Evolutionary conservation across 768 basidiomycete species (phyloP), one percentile per base, ranked within the genome.

Genomic region (Suillus weaverae): DNA sequence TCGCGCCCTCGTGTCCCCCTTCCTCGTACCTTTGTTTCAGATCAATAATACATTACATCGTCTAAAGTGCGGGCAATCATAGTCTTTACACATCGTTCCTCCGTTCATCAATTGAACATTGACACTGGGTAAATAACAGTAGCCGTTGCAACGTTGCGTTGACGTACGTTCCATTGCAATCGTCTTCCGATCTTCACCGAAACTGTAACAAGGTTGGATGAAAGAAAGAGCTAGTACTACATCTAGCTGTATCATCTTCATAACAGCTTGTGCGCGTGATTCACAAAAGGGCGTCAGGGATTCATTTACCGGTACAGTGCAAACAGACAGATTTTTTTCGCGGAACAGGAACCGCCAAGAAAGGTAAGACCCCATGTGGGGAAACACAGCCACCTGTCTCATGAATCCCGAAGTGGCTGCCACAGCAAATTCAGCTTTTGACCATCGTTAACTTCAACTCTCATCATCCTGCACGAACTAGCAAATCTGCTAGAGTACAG

Each of bases 371-470:
- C 63, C 51, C 57, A 57, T 70, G 69, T 67, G 70, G 68, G 70
- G 73, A 68, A 64, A 68, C 68, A 60, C 74, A 74, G 74, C 73
- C 76, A 77, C 76, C 64, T 44, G 63, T 53, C 65, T 66, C 62
- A 57, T 68, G 68, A 65, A 69, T 63, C 68, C 68, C 61, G 67
- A 69, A 61, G 9, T 36, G 48, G 62, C 54, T 33, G 22, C 64
- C 14, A 61, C 57, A 60, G 66, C 65, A 60, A 56, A 53, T 62
- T 69, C 64, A 67, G 70, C 61, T 54, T 67, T 61, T 62, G 4
- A 51, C 68, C 35, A 38, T 32, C 67, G 35, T 68, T 62, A 64
- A 26, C 32, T 22, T 61, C 50, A 18, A 53, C 51, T 53, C 51
- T 53, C 51, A 53, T 53, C 51, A 53, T 53, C 50, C 2, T 9